Evolutionary conservation across 805 yeast genomes (phyloP).

Genomic region (Isabelozyma gotoi): DNA sequence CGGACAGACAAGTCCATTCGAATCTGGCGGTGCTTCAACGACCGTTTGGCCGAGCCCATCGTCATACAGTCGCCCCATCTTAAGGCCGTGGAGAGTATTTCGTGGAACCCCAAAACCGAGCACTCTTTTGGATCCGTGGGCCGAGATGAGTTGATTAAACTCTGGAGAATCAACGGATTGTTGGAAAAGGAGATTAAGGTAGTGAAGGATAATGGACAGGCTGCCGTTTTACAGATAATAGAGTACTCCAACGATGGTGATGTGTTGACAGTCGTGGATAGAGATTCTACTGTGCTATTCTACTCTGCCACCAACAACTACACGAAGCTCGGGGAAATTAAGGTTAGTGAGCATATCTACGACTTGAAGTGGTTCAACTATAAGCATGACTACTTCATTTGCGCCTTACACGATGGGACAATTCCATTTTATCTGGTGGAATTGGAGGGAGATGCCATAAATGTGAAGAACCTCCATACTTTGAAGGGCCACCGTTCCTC

Average conservation of each 20-base stretch:
- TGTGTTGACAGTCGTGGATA: conserved; percentile 43
- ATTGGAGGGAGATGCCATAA: background rate
- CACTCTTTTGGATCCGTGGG: conserved; percentile 50
- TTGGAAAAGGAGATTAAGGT: conserved; percentile 29
- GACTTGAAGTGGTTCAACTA: conserved; percentile 49
- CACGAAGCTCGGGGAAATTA: conserved; percentile 20
- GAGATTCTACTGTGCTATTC: conserved; percentile 35
- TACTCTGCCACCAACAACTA: conserved; percentile 32
- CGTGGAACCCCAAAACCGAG: conserved; percentile 52
- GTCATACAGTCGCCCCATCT: conserved; percentile 42
- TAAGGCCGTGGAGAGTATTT: conserved; percentile 36
- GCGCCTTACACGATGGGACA: conserved; percentile 50
- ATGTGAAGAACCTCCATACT: background rate
- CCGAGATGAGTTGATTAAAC: conserved; percentile 42
- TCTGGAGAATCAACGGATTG: conserved; percentile 46
- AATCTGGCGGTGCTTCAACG: conserved; percentile 33
- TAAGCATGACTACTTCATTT: conserved; percentile 27
- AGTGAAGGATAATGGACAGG: conserved; percentile 10
- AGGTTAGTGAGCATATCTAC: conserved; percentile 28
- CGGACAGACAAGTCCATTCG: conserved; percentile 45
- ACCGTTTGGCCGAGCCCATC: conserved; percentile 33
- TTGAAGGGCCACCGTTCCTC: conserved; percentile 49
- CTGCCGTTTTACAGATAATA: conserved; percentile 18
- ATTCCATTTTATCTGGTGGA: conserved; percentile 22
- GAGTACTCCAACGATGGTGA: conserved; percentile 48